Percentiles rank a stretch among this genome's conserved stretches.
Conservation (phyloP, 2,329 filamentous ascomycete species). For the Arthroderma sp. region DNA sequence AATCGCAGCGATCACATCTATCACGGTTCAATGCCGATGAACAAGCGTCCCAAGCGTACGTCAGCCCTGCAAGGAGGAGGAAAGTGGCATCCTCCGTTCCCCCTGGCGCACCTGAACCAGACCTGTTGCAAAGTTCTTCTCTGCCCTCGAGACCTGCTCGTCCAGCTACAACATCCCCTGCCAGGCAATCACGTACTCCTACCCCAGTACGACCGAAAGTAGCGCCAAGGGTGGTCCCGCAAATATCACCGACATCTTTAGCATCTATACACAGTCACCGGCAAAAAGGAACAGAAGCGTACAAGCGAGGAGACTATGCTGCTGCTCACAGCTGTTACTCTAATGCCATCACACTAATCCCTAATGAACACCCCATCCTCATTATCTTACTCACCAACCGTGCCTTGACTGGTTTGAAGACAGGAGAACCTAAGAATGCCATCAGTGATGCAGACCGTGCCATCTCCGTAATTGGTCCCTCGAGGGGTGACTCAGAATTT, state of each 20-base stretch:
- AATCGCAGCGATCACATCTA: slow-evolving; percentile 30
- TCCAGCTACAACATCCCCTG: slow-evolving; percentile 25
- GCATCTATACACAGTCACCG: slow-evolving; percentile 67
- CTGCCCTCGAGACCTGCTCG: slow-evolving; percentile 24
- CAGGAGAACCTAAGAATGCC: slow-evolving; percentile 78
- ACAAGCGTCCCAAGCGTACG: slow-evolving; percentile 68
- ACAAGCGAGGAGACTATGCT: slow-evolving; percentile 87
- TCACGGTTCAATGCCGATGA: slow-evolving; percentile 65
- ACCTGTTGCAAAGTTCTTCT: slow-evolving; percentile 49
- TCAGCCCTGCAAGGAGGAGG: slow-evolving; percentile 74
- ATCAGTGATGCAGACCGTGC: slow-evolving; percentile 74
- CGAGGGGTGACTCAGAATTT: slow-evolving; percentile 65
- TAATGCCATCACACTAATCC: slow-evolving; percentile 61
- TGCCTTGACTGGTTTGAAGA: slow-evolving; percentile 79
- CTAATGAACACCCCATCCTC: slow-evolving; percentile 64
- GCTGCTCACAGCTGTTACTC: slow-evolving; percentile 75
- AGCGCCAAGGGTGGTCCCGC: slow-evolving; percentile 44
- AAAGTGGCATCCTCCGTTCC: slow-evolving; percentile 44
- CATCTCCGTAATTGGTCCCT: slow-evolving; percentile 64
- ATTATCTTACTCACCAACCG: slow-evolving; percentile 89
- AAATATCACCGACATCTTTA: slow-evolving; percentile 56
- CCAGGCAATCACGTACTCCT: slow-evolving; percentile 25
- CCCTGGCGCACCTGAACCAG: slow-evolving; percentile 40
- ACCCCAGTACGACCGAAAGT: slow-evolving; percentile 33
- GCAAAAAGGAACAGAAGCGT: slow-evolving; percentile 70